Base-by-base conservation (phyloP, 768 basidiomycete species). In the Phlebiopsis flavidoalba region DNA sequence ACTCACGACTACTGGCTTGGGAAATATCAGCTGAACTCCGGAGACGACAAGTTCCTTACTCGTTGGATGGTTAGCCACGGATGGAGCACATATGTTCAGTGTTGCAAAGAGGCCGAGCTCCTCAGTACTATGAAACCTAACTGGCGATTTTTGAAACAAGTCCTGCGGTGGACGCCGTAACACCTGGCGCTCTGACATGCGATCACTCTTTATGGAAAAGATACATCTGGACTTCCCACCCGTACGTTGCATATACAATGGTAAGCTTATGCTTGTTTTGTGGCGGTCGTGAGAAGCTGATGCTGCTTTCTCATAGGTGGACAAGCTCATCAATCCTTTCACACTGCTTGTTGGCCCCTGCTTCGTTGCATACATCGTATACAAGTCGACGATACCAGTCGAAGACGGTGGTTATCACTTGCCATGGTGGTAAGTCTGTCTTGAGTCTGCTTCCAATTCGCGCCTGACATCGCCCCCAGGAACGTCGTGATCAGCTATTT, bases 61-160 rank as follows among this genome's bases (percentile, higher is more conserved):
- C 79, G 94, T 49, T 96, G 95, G 94, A 94, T 95, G 91, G 94
- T 96, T 61, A 87, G 85, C 69, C 93, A 95, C 68, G 93, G 93
- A 15, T 96, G 95, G 94, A 88, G 81, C 72, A 95, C 93, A n/a
- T 95, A 93, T 71, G 91, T 95, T 35, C 92, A 93, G 71, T 84
- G 83, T 71, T 93, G 89, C 77, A 84, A 83, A 71, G 89, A 92
- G 74, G 88, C 86, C 14, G 93, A 95, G 74, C 77, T 95, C 14
- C 76, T 94, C 62, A 89, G 87, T 71, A 95, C 93, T 55, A 98
- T 95, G 94, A 96, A 96, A 74, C 93, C 93, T 26, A 92, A 96
- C 75, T 96, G 93, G 94, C 81, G 91, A 56, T 96, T 96, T 77
- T 76, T 95, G 74, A 94, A 95, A 76, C 95, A 96, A 72, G 94